Evolutionary conservation across 495 filamentous ascomycete genomes (phyloP), one percentile per base, ranked within the genome.

Genomic region (Symbiotaphrina buchneri): DNA sequence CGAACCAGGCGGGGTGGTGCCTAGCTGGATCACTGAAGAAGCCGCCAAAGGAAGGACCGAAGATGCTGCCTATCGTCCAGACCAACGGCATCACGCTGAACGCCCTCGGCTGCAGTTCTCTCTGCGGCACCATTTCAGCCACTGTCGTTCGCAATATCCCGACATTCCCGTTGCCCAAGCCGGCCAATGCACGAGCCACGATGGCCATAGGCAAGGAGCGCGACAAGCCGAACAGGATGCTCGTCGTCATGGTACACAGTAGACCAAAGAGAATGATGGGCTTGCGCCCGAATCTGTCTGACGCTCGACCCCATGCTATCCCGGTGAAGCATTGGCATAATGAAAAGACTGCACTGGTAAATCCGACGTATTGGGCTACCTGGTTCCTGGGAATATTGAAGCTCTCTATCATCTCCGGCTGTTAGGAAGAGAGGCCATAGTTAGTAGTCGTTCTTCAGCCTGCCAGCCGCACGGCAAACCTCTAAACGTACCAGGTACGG

Each of bases 1-100:
- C 70, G 46, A 85, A 87, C 10, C 76, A 32, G 8, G 49, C 51
- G 3, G 78, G 77, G 41, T 78, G 63, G 26, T 75, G 68, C 24
- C 58, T 52, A 1, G 70, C 66, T 2, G 85, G 85, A 32, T 75
- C 68, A 5, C 81, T 75, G 32, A 95, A 67, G 23, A 74, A 68
- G 2, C 85, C 85, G 16, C 85, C 85, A 41, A 94, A 73, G 1
- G 71, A 67, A 2, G 85, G 85, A 0, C 85, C 85, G 45, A 94
- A 70, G n/a, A 93, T 75, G 25, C 66, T 73, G 1, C 82, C 82
- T 30, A 83, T 60, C 6, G 68, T 74, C 74, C 78, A 56, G 15
- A 68, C 68, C 6, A 91, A 48, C 11, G 79, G 78, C 79, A 92
- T 90, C 36, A 87, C 59, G 30, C 70, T 75, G 47, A 85, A 84